Evolutionary conservation across 106 monocot genomes (phyloP), one percentile per base, ranked within the genome.

Genomic region (Dioscorea alata): DNA sequence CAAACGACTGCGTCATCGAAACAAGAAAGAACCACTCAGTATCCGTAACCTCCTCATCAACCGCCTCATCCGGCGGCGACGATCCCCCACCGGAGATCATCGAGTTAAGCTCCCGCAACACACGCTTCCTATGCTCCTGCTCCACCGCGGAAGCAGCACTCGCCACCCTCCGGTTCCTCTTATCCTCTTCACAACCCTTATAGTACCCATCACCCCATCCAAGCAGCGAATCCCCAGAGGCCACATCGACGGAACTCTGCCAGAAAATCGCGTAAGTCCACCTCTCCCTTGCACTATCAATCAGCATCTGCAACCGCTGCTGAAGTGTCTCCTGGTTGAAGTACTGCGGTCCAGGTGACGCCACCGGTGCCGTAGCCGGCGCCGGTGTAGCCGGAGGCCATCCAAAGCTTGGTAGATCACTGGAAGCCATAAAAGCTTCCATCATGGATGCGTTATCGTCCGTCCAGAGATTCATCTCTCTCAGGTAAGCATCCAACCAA

Each of bases 191-290:
- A 76, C 69, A 70, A 25, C 86, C 89, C 67, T 77, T 86, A 71
- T 93, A 89, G 83, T 86, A 93, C 7, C 93, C 93, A 65, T 93
- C 93, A 13, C 93, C 93, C 93, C 93, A 93, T 18, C 86, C 93
- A 20, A 93, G 84, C 24, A 86, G 56, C 5, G 86, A 79, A 0
- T 74, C 65, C 16, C 77, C 86, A 34, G 82, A 48, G 52, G 74
- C 23, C 6, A 59, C 23, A 54, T 93, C 93, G 13, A 84, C 33
- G 50, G 83, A 82, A 25, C 81, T 84, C 59, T 89, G 89, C 93
- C 93, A 93, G 86, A 81, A 89, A 74, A 93, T 93, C 51, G 86
- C 93, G 72, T 89, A 89, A 20, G 93, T 90, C 94, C 94, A 94
- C 61, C 53, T 68, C 62, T 84, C 76, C 21, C 73, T 19, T 3